These are phyloP conservation scores for Yamadazyma blattariae DNA, from an alignment of 1,139 yeast genomes.

Conservation along the genomic window DNA sequence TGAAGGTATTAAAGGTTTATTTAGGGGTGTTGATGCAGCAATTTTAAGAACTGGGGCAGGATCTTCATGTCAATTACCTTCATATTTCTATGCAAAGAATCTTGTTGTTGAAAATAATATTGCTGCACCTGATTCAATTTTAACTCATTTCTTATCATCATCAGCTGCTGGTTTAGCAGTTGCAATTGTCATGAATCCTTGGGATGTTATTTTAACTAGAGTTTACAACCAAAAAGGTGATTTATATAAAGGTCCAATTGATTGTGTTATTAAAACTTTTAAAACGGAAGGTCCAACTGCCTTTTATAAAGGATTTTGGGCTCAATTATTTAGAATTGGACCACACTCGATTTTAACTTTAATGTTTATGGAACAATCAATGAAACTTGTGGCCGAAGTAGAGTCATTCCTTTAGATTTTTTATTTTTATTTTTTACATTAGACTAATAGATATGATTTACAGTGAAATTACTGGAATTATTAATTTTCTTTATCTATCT, in stretches of 20 bases:
- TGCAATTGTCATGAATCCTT: constrained; percentile 93
- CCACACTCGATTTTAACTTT: constrained; percentile 92
- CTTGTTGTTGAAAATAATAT: constrained; percentile 48
- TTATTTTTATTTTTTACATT: not conserved
- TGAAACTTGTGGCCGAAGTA: constrained; percentile 48
- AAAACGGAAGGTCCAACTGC: constrained; percentile 82
- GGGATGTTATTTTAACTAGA: constrained; percentile 93
- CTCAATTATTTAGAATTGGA: constrained; percentile 87
- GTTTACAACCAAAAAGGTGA: constrained; percentile 93
- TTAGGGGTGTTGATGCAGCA: constrained; percentile 94
- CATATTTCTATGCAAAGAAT: constrained; percentile 75
- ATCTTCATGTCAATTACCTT: constrained; percentile 93
- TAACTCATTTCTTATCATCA: constrained; percentile 71
- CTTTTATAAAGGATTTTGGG: constrained; percentile 90
- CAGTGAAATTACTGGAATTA: no score
- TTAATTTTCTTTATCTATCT: no score
- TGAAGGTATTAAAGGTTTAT: constrained; percentile 79
- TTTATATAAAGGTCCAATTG: constrained; percentile 81
- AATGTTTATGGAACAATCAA: constrained; percentile 93
- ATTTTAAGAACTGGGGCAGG: constrained; percentile 93
- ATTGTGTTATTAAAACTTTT: constrained; percentile 82
- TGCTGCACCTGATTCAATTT: constrained; percentile 60
- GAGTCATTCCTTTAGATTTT: constrained; percentile 14
- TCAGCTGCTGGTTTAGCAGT: constrained; percentile 89
- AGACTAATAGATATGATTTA: no score